These are phyloP conservation scores for Brassica juncea DNA, from an alignment of 345 rosid species.

Conservation along the genomic window DNA sequence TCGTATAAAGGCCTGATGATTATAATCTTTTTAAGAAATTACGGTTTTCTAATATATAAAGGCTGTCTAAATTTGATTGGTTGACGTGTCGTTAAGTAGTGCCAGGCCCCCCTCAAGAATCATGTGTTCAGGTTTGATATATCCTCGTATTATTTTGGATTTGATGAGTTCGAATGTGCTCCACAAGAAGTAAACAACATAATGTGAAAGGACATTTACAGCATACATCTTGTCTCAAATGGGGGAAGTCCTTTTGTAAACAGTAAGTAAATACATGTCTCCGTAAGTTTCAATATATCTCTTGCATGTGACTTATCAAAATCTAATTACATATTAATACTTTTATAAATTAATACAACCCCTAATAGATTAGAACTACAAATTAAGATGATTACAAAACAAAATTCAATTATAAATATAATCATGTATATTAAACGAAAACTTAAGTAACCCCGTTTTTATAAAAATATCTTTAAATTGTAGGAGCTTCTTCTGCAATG, in stretches of 20 bases:
- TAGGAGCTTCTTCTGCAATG: slow-evolving; percentile 18
- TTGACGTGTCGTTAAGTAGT: slow-evolving; percentile 22
- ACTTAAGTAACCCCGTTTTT: background rate
- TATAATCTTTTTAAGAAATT: background rate
- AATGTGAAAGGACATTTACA: background rate
- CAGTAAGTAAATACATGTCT: background rate
- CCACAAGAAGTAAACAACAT: slow-evolving; percentile 3
- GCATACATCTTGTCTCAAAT: background rate
- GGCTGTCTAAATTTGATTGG: slow-evolving; percentile 35
- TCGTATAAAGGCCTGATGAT: background rate
- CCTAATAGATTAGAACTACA: background rate
- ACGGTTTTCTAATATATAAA: background rate
- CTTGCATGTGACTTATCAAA: background rate
- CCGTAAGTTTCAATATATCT: background rate
- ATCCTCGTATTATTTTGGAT: slow-evolving; percentile 11
- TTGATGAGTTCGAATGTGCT: slow-evolving; percentile 1
- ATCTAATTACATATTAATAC: background rate
- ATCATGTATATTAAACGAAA: background rate
- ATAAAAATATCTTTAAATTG: background rate
- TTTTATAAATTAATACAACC: background rate
- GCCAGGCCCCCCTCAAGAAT: slow-evolving; percentile 12
- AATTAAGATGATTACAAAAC: background rate
- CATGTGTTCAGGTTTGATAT: slow-evolving; percentile 17
- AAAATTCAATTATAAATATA: background rate
- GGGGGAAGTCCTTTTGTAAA: background rate